These are phyloP conservation scores for Isatis tinctoria DNA, from an alignment of 345 rosid species.

Conservation along the genomic window DNA sequence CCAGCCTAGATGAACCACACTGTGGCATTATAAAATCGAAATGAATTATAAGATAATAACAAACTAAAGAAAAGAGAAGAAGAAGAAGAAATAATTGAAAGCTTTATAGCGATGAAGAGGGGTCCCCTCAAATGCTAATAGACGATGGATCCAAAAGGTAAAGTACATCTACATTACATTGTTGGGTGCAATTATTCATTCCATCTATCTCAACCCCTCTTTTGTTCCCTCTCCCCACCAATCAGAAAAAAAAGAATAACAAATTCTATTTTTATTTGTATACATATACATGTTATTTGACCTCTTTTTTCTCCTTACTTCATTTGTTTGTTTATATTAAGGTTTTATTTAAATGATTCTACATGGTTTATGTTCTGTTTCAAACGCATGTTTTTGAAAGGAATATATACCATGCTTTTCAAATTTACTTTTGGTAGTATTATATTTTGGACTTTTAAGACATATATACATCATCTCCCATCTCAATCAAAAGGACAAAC, in stretches of 20 bases:
- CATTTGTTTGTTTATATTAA: constrained; percentile 25
- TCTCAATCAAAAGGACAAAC: constrained; percentile 25
- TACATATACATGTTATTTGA: constrained; percentile 15
- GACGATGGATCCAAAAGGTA: constrained; percentile 68
- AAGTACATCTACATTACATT: constrained; percentile 42
- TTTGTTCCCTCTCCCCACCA: constrained; percentile 30
- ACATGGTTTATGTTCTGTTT: neutral
- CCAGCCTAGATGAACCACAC: constrained; percentile 31
- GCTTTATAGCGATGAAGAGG: constrained; percentile 26
- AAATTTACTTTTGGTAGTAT: neutral
- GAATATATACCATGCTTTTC: constrained; percentile 6
- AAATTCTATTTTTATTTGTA: neutral
- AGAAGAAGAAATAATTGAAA: constrained; percentile 31
- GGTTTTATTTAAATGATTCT: constrained; percentile 19
- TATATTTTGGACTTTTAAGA: constrained; percentile 4
- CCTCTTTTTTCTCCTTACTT: neutral
- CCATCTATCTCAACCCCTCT: constrained; percentile 50
- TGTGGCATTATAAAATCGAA: neutral
- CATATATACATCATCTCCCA: neutral
- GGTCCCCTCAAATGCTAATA: constrained; percentile 45
- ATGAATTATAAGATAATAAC: neutral
- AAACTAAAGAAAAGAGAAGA: neutral
- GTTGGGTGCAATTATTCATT: constrained; percentile 78
- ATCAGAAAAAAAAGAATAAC: neutral
- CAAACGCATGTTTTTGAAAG: neutral